These are phyloP conservation scores for Mycosphaerelloides madeirae DNA, from an alignment of 2,329 filamentous ascomycete genomes.

Conservation along the genomic window DNA sequence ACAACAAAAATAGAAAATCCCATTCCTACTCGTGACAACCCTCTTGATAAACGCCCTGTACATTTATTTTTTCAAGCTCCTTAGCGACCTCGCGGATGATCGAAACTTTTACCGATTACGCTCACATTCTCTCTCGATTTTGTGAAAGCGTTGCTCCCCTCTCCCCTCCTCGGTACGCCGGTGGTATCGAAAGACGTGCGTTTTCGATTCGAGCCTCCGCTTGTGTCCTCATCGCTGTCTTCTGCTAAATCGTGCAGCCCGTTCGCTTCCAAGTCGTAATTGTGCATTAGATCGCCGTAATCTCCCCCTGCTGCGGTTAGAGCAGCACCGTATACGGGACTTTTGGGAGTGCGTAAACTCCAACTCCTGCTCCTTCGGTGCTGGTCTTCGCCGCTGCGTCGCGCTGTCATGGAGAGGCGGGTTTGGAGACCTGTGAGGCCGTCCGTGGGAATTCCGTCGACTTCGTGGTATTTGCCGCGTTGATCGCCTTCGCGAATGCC, in stretches of 20 bases:
- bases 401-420: conserved; percentile 84
- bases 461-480: conserved; percentile 39
- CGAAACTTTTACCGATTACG: conserved; percentile 21
- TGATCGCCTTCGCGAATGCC: conserved; percentile 46
- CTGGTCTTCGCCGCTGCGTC: conserved; percentile 63
- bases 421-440: conserved; percentile 86
- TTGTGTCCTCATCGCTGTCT: conserved; percentile 62
- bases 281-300: conserved; percentile 61
- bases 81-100: conserved; percentile 14
- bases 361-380: conserved; percentile 54
- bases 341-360: conserved; percentile 26
- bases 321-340: conserved; percentile 43
- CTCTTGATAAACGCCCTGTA: conserved; percentile 4
- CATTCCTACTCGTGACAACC: too few species aligned
- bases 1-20: background rate
- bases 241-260: conserved; percentile 69
- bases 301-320: conserved; percentile 22
- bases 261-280: conserved; percentile 79
- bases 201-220: conserved; percentile 23
- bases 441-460: conserved; percentile 84
- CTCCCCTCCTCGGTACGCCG: background rate
- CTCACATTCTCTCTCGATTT: conserved; percentile 14
- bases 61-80: background rate
- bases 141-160: conserved; percentile 3
- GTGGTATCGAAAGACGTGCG: conserved; percentile 29